Conservation (phyloP, 176 grass and related monocot genomes). For the Pontederia paniculata region DNA sequence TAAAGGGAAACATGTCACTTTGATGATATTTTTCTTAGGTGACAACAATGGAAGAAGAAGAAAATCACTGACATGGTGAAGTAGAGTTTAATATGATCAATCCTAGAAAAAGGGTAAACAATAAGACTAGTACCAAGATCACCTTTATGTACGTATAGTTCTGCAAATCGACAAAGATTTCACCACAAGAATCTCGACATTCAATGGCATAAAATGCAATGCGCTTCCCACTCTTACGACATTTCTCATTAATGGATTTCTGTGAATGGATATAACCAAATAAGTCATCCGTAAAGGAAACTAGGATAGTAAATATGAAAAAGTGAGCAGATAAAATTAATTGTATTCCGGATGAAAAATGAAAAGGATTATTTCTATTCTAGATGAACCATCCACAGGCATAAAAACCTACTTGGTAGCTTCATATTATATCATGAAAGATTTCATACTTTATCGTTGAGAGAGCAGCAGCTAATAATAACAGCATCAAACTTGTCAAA, state of each 20-base stretch:
- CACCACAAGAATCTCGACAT: conserved; percentile 85
- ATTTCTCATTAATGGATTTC: conserved; percentile 63
- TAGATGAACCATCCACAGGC: too few species aligned
- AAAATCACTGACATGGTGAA: too few species aligned
- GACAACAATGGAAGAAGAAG: too few species aligned
- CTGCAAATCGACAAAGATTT: conserved; percentile 91
- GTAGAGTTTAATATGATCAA: not conserved
- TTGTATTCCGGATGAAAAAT: too few species aligned
- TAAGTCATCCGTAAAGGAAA: not conserved
- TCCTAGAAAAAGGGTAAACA: not conserved
- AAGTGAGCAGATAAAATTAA: too few species aligned
- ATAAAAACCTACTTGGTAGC: too few species aligned
- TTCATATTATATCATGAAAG: not conserved
- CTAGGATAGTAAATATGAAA: too few species aligned
- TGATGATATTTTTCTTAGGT: too few species aligned
- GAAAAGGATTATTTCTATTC: too few species aligned
- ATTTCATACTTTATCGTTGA: conserved; percentile 53
- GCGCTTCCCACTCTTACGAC: conserved; percentile 67
- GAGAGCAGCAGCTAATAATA: conserved; percentile 56
- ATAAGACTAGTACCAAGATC: conserved; percentile 9
- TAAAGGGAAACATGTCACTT: too few species aligned
- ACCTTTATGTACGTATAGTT: conserved; percentile 78
- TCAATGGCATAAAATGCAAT: conserved; percentile 83
- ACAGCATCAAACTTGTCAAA: conserved; percentile 80
- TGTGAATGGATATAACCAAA: conserved; percentile 25